Evolutionary conservation across 352 stramenopile species (phyloP), one percentile per base, ranked within the genome.

Genomic region (Phytophthora pisi): DNA sequence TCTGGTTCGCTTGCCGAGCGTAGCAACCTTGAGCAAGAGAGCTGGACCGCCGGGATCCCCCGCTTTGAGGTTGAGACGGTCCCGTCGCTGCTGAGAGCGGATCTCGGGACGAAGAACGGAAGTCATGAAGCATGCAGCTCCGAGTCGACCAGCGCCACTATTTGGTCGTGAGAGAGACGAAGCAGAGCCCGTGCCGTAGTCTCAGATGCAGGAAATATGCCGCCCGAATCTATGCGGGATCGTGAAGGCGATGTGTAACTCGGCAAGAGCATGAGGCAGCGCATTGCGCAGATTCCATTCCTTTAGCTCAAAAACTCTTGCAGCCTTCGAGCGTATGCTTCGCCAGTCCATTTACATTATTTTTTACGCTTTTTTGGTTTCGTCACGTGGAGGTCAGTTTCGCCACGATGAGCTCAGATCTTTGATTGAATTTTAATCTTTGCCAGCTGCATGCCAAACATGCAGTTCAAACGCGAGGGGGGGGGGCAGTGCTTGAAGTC

Each of bases 31-130:
- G 51, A 50, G 24, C 36, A 20, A n/a, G 20, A 57, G 23, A 38
- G 51, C 50, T 57, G n/a, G 43, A 69, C 61, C 63, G 26, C 55
- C 54, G 49, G 56, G 53, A 57, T 57, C 10, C 8, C 9, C 0
- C 7, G 15, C 16, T 23, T 47, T 9, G 40, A 47, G 16, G 47
- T 68, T 68, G 58, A 72, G 64, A 64, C 64, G 64, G 45, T 63
- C 20, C 57, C 34, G 56, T 67, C 60, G 36, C 13, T 42, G 36
- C 1, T 51, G 38, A 61, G 38, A 46, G 13, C 52, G 55, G 53
- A 61, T 61, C 55, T 61, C 42, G 4, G 24, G 11, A 38, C 8
- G 11, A 15, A n/a, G 36, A 42, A 42, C 5, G 9, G n/a, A 45
- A 30, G 18, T 30, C 18, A 51, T 34, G 30, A 34, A 40, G 34